Base-by-base conservation (phyloP, 208 protist species). In the Phytomonas sp. region DNA sequence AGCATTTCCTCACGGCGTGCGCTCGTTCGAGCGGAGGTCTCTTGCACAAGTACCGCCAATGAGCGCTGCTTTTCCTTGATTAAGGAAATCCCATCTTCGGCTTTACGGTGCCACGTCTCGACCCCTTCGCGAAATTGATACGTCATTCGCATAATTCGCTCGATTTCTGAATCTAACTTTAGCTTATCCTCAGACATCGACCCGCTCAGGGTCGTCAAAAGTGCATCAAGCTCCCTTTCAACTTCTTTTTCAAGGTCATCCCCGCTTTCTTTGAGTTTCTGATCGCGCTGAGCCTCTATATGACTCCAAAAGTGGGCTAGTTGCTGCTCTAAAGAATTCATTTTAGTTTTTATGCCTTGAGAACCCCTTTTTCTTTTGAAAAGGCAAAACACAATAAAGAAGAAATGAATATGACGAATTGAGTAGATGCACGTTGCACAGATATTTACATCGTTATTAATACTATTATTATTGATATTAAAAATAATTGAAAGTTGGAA, bases 61-160 rank as follows among this genome's bases (percentile, higher is more conserved):
- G 45, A 77, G 19, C 83, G 85, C 74, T 95, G 90, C 73, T 91
- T 85, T 68, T 89, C 84, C 60, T 86, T 82, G 59, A 95, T 91
- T 63, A 75, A 74, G 31, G 83, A 73, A 64, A 95, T 84, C 40
- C 82, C 81, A 56, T 68, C 83, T 64, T 82, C 72, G 29, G 90
- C 90, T 70, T 93, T 93, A 30, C 83, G 73, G 60, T 86, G 79
- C 88, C 90, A 95, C 72, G 89, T 68, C 16, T 91, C 82, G 30
- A 95, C 84, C 16, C 83, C 87, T 14, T 87, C 77, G 30, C 83
- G 77, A 40, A 91, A 92, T 71, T 92, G 82, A 29, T 86, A 68
- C 26, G 85, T 77, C 77, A 90, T 89, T 34, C 69, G 71, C 49
- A 84, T 73, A 4, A 95, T 74, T 45, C 80, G 75, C 60, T 89